These are phyloP conservation scores for Oxalis stricta DNA, from an alignment of 441 rosid genomes.

Conservation along the genomic window DNA sequence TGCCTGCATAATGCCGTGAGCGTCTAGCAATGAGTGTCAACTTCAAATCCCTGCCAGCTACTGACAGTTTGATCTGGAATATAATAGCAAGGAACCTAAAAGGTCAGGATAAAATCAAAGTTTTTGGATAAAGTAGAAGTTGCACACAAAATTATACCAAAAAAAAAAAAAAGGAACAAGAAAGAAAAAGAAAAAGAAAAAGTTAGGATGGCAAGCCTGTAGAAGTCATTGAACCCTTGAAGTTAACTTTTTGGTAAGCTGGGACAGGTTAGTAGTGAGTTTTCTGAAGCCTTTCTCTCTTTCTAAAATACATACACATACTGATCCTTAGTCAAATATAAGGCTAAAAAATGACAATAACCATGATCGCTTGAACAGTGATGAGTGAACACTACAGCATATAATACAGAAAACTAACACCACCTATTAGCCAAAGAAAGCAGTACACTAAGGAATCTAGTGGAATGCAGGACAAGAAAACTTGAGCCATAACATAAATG, in stretches of 20 bases:
- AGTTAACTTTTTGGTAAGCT: background rate
- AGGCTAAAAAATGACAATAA: background rate
- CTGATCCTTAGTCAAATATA: background rate
- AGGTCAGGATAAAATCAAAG: background rate
- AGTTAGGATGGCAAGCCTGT: background rate
- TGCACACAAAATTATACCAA: background rate
- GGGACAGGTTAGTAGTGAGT: background rate
- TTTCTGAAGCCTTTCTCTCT: background rate
- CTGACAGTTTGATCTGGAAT: conserved; percentile 41
- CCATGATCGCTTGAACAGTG: background rate
- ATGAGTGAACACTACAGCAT: background rate
- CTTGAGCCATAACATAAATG: background rate
- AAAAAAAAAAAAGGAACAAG: no score
- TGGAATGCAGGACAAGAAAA: no score
- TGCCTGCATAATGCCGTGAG: conserved; percentile 75
- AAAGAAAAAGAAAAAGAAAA: background rate
- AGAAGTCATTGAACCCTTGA: background rate
- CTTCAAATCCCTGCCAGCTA: conserved; percentile 32
- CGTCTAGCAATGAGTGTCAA: conserved; percentile 58
- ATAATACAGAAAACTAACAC: no score
- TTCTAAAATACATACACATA: background rate
- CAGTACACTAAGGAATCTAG: no score
- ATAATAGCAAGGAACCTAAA: conserved; percentile 5
- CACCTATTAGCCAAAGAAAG: background rate
- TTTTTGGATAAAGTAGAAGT: background rate